phyloP scores from a whole-genome alignment of 2,329 filamentous ascomycete species.

The Aaosphaeria pasadenensis region DNA sequence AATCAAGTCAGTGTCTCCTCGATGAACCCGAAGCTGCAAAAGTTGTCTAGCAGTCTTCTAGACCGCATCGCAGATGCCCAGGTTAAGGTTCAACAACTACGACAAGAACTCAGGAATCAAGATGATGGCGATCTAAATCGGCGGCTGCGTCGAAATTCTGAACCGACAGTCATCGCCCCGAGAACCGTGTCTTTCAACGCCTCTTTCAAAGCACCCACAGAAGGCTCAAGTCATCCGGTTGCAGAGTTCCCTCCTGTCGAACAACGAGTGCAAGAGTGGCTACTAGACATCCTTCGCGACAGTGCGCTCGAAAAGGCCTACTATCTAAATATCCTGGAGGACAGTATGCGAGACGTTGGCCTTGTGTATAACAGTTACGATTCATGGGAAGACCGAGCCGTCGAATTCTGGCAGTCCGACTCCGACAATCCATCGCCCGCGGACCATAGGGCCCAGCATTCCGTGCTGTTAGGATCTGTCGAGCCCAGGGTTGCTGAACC shows the following conservation, averaged over 20 bases:
- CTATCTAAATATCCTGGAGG: no score
- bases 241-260: background rate
- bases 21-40: background rate
- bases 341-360: no score
- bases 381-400: no score
- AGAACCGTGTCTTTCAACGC: background rate
- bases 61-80: background rate
- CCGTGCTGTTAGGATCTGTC: no score
- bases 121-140: background rate
- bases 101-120: background rate
- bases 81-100: background rate
- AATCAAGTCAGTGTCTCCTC: background rate
- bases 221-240: background rate
- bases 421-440: no score
- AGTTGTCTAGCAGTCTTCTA: background rate
- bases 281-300: background rate
- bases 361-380: no score
- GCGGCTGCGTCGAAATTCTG: background rate
- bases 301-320: no score
- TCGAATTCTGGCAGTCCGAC: no score
- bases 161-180: background rate
- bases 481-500: no score
- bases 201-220: background rate
- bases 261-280: background rate
- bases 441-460: no score